Evolutionary conservation across 2,329 filamentous ascomycete species (phyloP), one percentile per base, ranked within the genome.

Genomic region (Exophiala spinifera): DNA sequence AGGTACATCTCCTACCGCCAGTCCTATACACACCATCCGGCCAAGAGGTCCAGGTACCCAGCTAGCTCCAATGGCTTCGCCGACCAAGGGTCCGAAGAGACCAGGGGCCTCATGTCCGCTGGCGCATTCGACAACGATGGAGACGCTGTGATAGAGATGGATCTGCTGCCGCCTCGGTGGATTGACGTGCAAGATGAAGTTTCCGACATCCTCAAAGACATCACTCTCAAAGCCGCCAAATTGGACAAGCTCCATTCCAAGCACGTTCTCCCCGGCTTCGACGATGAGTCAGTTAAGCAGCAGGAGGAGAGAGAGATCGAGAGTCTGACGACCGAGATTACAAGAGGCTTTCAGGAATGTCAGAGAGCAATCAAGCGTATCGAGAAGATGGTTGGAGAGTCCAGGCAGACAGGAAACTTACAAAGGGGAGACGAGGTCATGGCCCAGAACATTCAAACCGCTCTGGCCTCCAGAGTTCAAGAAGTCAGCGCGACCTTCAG

Each of bases 1-100:
- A 96, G 92, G 71, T 99, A 95, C 73, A 94, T 99, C 71, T 97
- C 94, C 73, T 99, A 97, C 80, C 91, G 94, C 68, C 94, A 99
- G 77, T 97, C 92, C 67, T 97, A 96, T 75, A 85, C 91, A 66
- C 94, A 97, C 73, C 91, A 96, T 71, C 94, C 94, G 50, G 83
- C 85, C 57, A 91, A 95, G 75, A 90, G 91, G 74, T 84, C 85
- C 63, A 86, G 86, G 66, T 88, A 87, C 75, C 72, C 77, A 53
- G 73, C 81, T 53, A 72, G 78, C 64, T 69, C 76, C 64, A 80
- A 82, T 77, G 81, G 79, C 72, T 84, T 83, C 69, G 77, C 78
- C 59, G 83, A 86, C 56, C 77, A 81, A 69, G 80, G 76, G 59
- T 80, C 76, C 52, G 82, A 86, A 65, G 86, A 89, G 73, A 81